These are phyloP conservation scores for Trichophyton equinum DNA, from an alignment of 2,329 filamentous ascomycete species.

Conservation along the genomic window DNA sequence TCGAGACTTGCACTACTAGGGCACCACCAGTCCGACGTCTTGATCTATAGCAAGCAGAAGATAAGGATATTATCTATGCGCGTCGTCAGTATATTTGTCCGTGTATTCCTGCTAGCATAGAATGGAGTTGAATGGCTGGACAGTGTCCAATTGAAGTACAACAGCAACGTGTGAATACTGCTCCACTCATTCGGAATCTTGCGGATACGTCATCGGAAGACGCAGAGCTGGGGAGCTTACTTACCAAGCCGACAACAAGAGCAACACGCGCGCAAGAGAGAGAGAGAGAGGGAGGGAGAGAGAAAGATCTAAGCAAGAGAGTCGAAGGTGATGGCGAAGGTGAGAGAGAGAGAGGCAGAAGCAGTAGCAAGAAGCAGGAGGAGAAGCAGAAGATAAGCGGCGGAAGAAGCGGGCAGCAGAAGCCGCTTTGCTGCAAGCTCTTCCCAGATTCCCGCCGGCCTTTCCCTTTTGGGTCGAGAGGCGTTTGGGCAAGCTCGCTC, in stretches of 20 bases:
- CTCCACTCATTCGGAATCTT: neutral
- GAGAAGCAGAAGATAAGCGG: neutral
- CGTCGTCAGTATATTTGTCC: neutral
- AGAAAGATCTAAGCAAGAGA: neutral
- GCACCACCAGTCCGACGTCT: neutral
- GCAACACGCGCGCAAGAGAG: neutral
- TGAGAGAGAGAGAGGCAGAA: neutral
- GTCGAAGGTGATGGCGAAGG: no score
- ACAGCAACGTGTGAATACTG: neutral
- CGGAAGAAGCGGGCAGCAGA: neutral
- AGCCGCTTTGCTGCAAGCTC: neutral
- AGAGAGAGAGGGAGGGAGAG: no score
- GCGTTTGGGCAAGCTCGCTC: neutral
- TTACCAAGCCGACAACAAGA: neutral
- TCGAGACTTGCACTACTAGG: neutral
- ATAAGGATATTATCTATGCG: neutral
- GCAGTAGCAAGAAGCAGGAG: constrained; percentile 1
- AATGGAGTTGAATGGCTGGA: neutral
- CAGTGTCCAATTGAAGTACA: neutral
- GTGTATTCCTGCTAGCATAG: neutral
- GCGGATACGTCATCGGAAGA: neutral
- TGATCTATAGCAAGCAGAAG: neutral
- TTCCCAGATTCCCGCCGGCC: neutral
- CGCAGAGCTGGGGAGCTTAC: neutral
- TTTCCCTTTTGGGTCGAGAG: constrained; percentile 2